Evolutionary conservation across 2,329 filamentous ascomycete genomes (phyloP).

Genomic region (Fonsecaea pedrosoi): DNA sequence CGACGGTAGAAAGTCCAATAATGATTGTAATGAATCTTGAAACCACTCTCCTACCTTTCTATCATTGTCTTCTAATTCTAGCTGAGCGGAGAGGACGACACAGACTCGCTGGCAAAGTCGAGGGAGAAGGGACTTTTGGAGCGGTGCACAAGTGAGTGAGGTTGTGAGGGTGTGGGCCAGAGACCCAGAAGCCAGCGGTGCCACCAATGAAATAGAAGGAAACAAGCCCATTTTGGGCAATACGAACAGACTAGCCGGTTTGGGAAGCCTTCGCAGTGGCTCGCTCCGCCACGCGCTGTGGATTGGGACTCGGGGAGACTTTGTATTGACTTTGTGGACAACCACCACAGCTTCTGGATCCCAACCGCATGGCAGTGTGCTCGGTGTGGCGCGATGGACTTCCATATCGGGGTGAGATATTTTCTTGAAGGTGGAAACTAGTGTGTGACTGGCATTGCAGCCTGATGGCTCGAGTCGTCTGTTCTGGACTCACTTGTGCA

Average conservation of each 20-base stretch:
- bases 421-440: not conserved
- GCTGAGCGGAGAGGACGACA: not conserved
- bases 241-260: not conserved
- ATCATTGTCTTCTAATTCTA: not conserved
- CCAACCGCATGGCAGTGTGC: not conserved
- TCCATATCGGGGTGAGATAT: not conserved
- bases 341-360: no score
- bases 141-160: not conserved
- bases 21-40: not conserved
- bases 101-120: not conserved
- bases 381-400: not conserved
- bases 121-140: not conserved
- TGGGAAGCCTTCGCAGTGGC: not conserved
- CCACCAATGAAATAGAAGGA: not conserved
- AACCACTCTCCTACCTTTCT: not conserved
- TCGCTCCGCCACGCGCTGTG: not conserved
- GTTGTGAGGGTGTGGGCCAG: not conserved
- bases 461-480: not conserved
- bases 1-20: not conserved
- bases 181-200: not conserved
- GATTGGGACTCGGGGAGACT: slow-evolving; percentile 1
- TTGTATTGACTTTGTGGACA: not conserved
- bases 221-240: not conserved
- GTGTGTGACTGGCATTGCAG: not conserved
- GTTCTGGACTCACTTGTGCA: not conserved